These are phyloP conservation scores for Nephelium lappaceum DNA, from an alignment of 345 rosid species.

Conservation along the genomic window DNA sequence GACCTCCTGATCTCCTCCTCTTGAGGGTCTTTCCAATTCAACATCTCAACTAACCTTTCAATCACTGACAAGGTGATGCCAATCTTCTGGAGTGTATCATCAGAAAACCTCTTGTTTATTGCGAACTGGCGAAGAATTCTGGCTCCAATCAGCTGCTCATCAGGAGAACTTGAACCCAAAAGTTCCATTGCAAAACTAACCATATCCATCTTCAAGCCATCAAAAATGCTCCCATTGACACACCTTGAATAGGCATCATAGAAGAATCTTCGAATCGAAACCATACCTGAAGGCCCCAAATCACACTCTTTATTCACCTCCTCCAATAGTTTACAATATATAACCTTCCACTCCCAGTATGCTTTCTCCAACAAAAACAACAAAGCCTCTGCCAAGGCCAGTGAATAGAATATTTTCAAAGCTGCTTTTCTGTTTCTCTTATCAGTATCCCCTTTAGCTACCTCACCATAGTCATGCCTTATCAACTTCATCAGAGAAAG, in stretches of 20 bases:
- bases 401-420: slow-evolving; percentile 70
- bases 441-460: slow-evolving; percentile 66
- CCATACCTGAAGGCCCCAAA: slow-evolving; percentile 61
- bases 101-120: slow-evolving; percentile 44
- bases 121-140: slow-evolving; percentile 67
- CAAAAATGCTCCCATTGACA: slow-evolving; percentile 82
- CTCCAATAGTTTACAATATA: slow-evolving; percentile 59
- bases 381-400: slow-evolving; percentile 83
- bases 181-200: slow-evolving; percentile 76
- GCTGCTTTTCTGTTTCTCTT: slow-evolving; percentile 71
- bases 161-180: slow-evolving; percentile 66
- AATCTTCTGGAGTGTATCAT: slow-evolving; percentile 83
- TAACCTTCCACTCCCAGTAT: slow-evolving; percentile 80
- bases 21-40: slow-evolving; percentile 89
- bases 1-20: slow-evolving; percentile 81
- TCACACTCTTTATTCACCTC: slow-evolving; percentile 72
- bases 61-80: slow-evolving; percentile 63
- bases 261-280: slow-evolving; percentile 73
- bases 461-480: slow-evolving; percentile 71
- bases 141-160: slow-evolving; percentile 84
- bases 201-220: slow-evolving; percentile 89
- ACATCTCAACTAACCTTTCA: slow-evolving; percentile 82
- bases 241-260: slow-evolving; percentile 87
- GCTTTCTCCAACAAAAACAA: slow-evolving; percentile 83
- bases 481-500: slow-evolving; percentile 75